Base-by-base conservation (phyloP, 2,329 filamentous ascomycete species). In the Pseudocercospora musae region DNA sequence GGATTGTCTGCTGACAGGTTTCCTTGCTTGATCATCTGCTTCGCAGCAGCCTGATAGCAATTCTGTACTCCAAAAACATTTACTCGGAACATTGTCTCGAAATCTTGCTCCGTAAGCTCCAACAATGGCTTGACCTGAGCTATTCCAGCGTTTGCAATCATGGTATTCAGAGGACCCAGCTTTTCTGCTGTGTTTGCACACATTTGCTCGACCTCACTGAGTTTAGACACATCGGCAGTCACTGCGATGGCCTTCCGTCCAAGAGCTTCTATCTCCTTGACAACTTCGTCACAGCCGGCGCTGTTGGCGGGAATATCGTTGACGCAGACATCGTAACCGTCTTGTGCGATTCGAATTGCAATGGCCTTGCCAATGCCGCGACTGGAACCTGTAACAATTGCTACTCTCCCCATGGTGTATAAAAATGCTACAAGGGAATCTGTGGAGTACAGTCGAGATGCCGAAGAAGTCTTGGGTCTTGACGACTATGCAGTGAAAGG, bases 31-130 rank as follows among this genome's bases (percentile, higher is more conserved):
- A 90, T 88, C 78, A 89, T 82, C 69, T 89, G 87, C 70, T 81
- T 83, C 0, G 87, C 87, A 0, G 86, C 87, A 2, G 82, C 80
- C 5, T 81, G 79, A 68, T 88, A 88, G 75, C 85, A 89, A 68
- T 89, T 85, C 69, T 86, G 87, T 0, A 88, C 80, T 4, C 88
- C 88, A 53, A 79, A 81, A 23, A 90, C 84, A 65, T 90, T 90
- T 60, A 90, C 81, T 21, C 82, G 79, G 68, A 89, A 85, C 79
- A 89, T 86, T 20, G 78, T 77, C 29, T 80, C 75, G 49, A 88
- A 78, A 60, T 89, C 85, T 2, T 82, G 77, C 54, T 85, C 81
- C 0, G 82, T 83, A 1, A 87, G 68, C 2, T 87, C 83, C 0
- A 89, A 78, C 0, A 86, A 69, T 0, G 77, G 68, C 65, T 85